Conservation (phyloP, 2,329 filamentous ascomycete genomes). For the Trichoderma atrobrunneum region DNA sequence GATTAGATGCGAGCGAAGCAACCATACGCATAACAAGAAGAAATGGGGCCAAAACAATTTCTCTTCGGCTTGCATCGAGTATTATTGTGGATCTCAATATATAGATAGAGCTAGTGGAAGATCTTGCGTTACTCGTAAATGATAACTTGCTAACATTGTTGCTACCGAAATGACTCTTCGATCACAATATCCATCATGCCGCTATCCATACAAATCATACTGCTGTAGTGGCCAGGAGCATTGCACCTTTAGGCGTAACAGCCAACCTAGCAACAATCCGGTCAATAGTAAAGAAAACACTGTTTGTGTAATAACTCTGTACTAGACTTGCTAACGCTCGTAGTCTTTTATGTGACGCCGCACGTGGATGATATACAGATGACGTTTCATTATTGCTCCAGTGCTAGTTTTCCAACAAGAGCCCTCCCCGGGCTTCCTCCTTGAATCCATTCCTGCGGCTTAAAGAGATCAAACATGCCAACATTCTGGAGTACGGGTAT, state of each 20-base stretch:
- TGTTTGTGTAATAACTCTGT: neutral
- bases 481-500: neutral
- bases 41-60: neutral
- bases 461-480: neutral
- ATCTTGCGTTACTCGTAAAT: neutral
- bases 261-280: neutral
- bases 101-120: neutral
- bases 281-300: neutral
- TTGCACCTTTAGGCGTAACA: neutral
- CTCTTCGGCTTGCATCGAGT: neutral
- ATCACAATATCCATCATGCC: neutral
- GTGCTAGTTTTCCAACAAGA: neutral
- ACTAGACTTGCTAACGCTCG: neutral
- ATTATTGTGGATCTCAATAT: neutral
- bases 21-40: neutral
- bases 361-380: neutral
- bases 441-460: neutral
- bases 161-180: neutral
- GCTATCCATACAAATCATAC: neutral
- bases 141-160: neutral
- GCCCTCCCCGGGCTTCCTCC: neutral
- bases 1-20: neutral
- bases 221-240: neutral
- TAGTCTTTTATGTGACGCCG: neutral
- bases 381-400: neutral